Conservation (phyloP, 2,329 filamentous ascomycete species). For the Sclerotinia sclerotiorum region DNA sequence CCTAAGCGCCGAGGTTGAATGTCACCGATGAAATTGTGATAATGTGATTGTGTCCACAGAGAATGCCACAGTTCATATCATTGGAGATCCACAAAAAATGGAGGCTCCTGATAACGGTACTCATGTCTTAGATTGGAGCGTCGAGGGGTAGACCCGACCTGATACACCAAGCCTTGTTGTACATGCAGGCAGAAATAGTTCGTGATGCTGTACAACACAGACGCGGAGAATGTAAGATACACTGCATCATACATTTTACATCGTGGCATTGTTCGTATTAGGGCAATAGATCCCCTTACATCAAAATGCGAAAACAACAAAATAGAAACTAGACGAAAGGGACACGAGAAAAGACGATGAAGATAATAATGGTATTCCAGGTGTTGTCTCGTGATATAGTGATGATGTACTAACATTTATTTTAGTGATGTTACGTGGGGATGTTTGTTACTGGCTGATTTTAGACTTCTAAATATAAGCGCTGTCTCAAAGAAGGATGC, state of each 20-base stretch:
- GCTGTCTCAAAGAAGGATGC: background rate
- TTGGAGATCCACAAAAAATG: background rate
- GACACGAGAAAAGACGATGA: slow-evolving; percentile 8
- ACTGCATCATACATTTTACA: slow-evolving; percentile 7
- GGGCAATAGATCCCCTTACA: background rate
- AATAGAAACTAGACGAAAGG: background rate
- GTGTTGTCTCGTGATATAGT: background rate
- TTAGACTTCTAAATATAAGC: slow-evolving; percentile 1
- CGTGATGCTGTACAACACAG: background rate
- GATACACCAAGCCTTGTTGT: slow-evolving; percentile 3
- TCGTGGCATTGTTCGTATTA: slow-evolving; percentile 7
- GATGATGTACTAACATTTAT: slow-evolving; percentile 1
- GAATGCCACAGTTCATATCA: background rate
- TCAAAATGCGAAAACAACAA: background rate
- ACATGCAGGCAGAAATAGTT: slow-evolving; percentile 6
- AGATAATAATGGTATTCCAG: background rate
- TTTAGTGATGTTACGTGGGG: slow-evolving; percentile 2
- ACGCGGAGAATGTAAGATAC: slow-evolving; percentile 1
- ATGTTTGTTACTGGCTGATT: background rate
- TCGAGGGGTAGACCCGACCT: background rate
- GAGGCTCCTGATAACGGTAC: slow-evolving; percentile 6
- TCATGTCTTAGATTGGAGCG: slow-evolving; percentile 4
- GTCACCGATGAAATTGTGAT: slow-evolving; percentile 4
- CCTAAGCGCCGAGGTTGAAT: background rate
- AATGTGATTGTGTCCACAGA: slow-evolving; percentile 3